These are phyloP conservation scores for Eucalyptus sp. DNA, from an alignment of 345 rosid genomes.

Conservation along the genomic window DNA sequence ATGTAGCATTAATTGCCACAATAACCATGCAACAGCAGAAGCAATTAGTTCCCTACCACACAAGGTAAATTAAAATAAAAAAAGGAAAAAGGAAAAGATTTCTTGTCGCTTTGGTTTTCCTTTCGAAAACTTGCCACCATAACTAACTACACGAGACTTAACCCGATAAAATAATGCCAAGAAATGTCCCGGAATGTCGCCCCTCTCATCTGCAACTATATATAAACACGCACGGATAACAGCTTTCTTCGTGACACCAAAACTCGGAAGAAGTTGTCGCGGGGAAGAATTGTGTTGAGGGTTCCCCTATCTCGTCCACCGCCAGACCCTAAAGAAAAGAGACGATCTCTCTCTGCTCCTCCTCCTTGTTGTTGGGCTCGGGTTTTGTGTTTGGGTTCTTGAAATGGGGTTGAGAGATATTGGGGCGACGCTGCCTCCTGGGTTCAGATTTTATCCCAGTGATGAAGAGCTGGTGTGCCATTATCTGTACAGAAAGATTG, in stretches of 20 bases:
- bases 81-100: constrained; percentile 7
- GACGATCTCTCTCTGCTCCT: constrained; percentile 17
- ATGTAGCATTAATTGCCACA: not conserved
- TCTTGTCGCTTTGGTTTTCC: constrained; percentile 63
- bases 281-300: not conserved
- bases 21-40: not conserved
- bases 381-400: not conserved
- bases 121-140: constrained; percentile 33
- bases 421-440: constrained; percentile 92
- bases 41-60: not conserved
- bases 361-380: not conserved
- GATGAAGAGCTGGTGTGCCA: constrained; percentile 96
- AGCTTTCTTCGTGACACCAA: not conserved
- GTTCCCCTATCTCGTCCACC: not conserved
- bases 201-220: not conserved
- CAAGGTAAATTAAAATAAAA: not conserved
- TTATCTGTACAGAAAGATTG: constrained; percentile 75
- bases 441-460: constrained; percentile 89
- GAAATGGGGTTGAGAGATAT: constrained; percentile 83
- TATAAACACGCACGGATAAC: not conserved
- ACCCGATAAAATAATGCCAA: constrained; percentile 19
- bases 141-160: constrained; percentile 40
- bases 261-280: not conserved
- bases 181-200: not conserved
- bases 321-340: not conserved